phyloP scores from a whole-genome alignment of 306 rosid genomes.

The Arachis hypogaea region DNA sequence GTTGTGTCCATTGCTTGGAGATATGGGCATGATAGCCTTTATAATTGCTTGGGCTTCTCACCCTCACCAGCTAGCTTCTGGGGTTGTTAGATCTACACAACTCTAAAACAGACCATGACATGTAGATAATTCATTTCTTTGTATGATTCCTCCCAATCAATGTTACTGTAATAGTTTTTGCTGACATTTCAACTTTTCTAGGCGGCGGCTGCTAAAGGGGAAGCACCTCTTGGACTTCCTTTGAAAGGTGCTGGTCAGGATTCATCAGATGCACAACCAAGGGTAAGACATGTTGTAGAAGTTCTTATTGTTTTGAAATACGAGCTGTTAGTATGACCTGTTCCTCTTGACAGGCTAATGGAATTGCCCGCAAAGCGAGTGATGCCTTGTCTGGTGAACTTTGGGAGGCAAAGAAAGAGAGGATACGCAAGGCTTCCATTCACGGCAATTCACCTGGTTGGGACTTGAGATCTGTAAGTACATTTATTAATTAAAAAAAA shows the following conservation, averaged over 20 bases:
- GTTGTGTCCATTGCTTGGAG: no score
- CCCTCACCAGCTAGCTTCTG: no score
- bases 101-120: not conserved
- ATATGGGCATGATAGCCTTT: no score
- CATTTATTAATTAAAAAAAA: slow-evolving; percentile 25
- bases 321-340: slow-evolving; percentile 27
- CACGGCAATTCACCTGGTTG: slow-evolving; percentile 79
- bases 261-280: slow-evolving; percentile 73
- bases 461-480: slow-evolving; percentile 94
- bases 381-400: slow-evolving; percentile 97
- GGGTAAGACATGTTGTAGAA: slow-evolving; percentile 47
- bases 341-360: slow-evolving; percentile 61
- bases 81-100: no score
- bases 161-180: slow-evolving; percentile 9
- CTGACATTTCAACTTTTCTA: slow-evolving; percentile 46
- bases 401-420: slow-evolving; percentile 89
- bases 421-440: slow-evolving; percentile 75
- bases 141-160: slow-evolving; percentile 16
- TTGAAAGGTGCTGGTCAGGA: slow-evolving; percentile 97
- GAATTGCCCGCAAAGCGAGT: slow-evolving; percentile 74
- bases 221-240: slow-evolving; percentile 97
- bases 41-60: no score
- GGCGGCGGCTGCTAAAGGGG: slow-evolving; percentile 99
- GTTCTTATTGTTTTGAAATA: slow-evolving; percentile 24
- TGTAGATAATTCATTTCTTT: not conserved